Evolutionary conservation across 805 yeast species (phyloP).

Genomic region (Candida sonorensis): DNA sequence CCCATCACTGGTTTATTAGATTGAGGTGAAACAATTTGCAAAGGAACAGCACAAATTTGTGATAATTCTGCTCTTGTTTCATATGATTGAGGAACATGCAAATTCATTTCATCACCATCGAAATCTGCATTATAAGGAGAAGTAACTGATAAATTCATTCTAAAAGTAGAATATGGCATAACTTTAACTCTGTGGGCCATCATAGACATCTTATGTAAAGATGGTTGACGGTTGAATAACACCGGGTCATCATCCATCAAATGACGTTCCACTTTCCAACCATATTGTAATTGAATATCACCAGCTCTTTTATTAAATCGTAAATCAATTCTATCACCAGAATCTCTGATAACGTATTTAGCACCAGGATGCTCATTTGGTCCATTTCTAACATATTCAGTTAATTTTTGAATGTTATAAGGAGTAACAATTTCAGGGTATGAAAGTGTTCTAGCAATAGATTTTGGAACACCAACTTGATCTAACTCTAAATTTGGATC

Average conservation of each 20-base stretch:
- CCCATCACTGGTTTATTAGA: slow-evolving; percentile 99
- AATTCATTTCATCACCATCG: slow-evolving; percentile 99
- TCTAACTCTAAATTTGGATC: slow-evolving; percentile 97
- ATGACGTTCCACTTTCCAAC: slow-evolving; percentile 99
- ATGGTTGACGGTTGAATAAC: slow-evolving; percentile 97
- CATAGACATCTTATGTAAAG: slow-evolving; percentile 99
- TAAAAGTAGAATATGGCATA: slow-evolving; percentile 97
- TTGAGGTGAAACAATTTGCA: slow-evolving; percentile 97
- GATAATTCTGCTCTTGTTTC: slow-evolving; percentile 96
- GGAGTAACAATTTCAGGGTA: slow-evolving; percentile 99
- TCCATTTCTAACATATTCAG: slow-evolving; percentile 93
- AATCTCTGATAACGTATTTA: slow-evolving; percentile 93
- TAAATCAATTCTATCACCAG: slow-evolving; percentile 97
- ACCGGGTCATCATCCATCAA: slow-evolving; percentile 97
- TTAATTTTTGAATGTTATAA: slow-evolving; percentile 87
- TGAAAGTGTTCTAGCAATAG: slow-evolving; percentile 90
- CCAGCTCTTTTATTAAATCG: slow-evolving; percentile 98
- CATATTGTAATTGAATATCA: slow-evolving; percentile 94
- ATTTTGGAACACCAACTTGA: slow-evolving; percentile 97
- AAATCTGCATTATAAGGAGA: slow-evolving; percentile 99
- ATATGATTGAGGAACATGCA: slow-evolving; percentile 97
- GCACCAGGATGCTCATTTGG: slow-evolving; percentile 99
- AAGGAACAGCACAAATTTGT: slow-evolving; percentile 93
- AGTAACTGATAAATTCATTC: slow-evolving; percentile 93
- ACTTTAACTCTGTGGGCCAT: slow-evolving; percentile 98